These are phyloP conservation scores for Gnomoniopsis sp. DNA, from an alignment of 2,329 filamentous ascomycete species.

Conservation along the genomic window DNA sequence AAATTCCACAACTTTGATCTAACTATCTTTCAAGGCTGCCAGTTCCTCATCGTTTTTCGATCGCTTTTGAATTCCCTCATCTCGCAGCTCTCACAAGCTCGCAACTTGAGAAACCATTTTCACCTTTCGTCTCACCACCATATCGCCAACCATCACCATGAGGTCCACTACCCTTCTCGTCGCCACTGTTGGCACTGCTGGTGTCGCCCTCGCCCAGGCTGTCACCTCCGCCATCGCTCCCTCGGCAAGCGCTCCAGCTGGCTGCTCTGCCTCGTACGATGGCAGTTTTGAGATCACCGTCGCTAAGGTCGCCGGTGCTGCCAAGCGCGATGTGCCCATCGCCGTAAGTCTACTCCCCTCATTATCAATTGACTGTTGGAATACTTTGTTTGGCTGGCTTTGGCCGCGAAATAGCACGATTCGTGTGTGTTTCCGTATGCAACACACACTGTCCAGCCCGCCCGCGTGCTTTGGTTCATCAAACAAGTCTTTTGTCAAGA, in stretches of 20 bases:
- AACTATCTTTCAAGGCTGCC: neutral
- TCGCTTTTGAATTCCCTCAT: neutral
- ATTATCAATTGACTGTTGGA: no score
- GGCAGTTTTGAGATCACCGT: constrained; percentile 60
- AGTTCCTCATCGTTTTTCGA: neutral
- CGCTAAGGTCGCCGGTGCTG: constrained; percentile 34
- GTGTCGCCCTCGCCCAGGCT: constrained; percentile 39
- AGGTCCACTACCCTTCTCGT: constrained; percentile 28
- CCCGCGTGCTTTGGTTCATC: no score
- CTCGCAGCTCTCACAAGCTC: neutral
- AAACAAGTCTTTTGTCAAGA: no score
- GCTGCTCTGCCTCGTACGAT: constrained; percentile 47
- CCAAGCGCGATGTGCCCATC: constrained; percentile 30
- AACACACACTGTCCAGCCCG: no score
- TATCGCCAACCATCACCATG: constrained; percentile 27
- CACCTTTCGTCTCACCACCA: neutral
- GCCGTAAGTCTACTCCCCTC: constrained; percentile 24
- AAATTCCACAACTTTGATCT: neutral
- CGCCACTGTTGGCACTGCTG: constrained; percentile 39
- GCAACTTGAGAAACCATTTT: neutral
- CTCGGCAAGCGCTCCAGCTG: constrained; percentile 40
- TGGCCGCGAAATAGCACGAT: no score
- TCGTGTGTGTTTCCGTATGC: no score
- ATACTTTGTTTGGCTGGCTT: no score
- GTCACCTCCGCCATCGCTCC: constrained; percentile 43